phyloP scores from a whole-genome alignment of 306 rosid genomes.

The Notholithocarpus densiflorus region DNA sequence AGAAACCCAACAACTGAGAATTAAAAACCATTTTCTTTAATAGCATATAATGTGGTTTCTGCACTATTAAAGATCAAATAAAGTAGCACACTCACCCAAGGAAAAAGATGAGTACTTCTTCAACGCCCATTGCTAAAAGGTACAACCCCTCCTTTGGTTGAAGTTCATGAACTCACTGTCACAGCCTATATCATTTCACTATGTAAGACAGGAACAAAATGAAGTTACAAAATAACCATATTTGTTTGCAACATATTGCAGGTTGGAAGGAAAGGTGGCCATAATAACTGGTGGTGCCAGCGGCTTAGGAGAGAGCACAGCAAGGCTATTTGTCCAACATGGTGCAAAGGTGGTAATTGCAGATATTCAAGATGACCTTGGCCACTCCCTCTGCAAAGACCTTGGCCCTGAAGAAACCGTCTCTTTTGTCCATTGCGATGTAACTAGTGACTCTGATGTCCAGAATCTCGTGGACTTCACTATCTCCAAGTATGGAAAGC shows the following conservation, averaged over 20 bases:
- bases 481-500: neutral
- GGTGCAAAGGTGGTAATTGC: conserved; percentile 37
- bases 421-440: conserved; percentile 11
- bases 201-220: no score
- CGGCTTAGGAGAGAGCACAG: neutral
- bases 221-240: no score
- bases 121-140: no score
- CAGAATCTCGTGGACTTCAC: neutral
- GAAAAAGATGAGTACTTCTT: no score
- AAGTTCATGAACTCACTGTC: no score
- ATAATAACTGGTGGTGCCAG: neutral
- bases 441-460: neutral
- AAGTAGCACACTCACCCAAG: no score
- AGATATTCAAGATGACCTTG: conserved; percentile 27
- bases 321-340: conserved; percentile 26
- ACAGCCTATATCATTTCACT: no score
- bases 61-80: no score
- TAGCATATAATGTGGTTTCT: no score
- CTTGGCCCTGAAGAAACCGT: neutral
- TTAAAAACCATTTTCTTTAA: no score
- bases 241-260: neutral
- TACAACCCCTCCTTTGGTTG: no score
- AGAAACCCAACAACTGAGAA: no score
- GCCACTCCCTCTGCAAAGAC: neutral
- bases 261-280: neutral